Percentiles rank a stretch among this genome's conserved stretches.
Conservation (phyloP, 345 rosid genomes). For the Populus deltoides region DNA sequence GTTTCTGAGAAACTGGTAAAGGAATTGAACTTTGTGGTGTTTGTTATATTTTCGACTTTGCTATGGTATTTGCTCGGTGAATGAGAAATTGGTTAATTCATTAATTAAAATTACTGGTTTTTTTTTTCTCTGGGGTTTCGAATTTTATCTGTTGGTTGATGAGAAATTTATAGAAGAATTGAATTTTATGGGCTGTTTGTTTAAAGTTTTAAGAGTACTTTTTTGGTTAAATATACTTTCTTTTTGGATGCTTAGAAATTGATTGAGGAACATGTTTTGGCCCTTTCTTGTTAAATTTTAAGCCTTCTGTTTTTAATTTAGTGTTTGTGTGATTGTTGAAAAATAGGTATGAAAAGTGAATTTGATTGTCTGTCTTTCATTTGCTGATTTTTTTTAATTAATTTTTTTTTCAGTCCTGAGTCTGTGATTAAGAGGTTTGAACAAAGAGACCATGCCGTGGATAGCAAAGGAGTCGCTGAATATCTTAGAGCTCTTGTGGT, state of each 20-base stretch:
- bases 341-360: not conserved
- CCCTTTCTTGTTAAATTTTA: not conserved
- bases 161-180: not conserved
- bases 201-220: not conserved
- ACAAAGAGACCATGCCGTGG: constrained; percentile 72
- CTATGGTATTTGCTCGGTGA: not conserved
- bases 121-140: not conserved
- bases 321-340: not conserved
- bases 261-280: not conserved
- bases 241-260: not conserved
- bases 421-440: constrained; percentile 86
- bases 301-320: not conserved
- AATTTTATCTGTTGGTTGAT: not conserved
- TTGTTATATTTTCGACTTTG: not conserved
- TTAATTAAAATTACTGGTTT: not conserved
- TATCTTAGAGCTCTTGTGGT: constrained; percentile 83
- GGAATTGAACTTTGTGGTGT: not conserved
- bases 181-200: not conserved
- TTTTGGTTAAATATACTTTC: not conserved
- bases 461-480: constrained; percentile 85
- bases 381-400: not conserved
- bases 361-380: no score
- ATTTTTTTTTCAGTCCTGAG: constrained; percentile 58
- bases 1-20: not conserved
- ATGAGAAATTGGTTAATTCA: not conserved